Evolutionary conservation across 805 yeast genomes (phyloP).

Genomic region (Candida krabiensis): DNA sequence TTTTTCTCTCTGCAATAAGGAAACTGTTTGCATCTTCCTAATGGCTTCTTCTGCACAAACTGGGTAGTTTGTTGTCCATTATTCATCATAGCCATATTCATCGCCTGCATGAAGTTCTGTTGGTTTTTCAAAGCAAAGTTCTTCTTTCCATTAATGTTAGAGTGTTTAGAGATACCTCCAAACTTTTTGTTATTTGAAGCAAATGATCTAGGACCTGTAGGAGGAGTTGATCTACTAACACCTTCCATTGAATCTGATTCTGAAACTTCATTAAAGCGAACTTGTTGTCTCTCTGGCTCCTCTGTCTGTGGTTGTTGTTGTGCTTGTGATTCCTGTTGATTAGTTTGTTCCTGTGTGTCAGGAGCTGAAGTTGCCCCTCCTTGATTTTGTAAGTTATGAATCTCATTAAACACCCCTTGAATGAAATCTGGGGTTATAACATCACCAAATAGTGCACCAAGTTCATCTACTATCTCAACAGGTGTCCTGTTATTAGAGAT

Average conservation of each 20-base stretch:
- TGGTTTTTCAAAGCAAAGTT: conserved; percentile 39
- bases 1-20: conserved; percentile 68
- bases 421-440: conserved; percentile 60
- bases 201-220: conserved; percentile 25
- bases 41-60: conserved; percentile 49
- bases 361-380: too few species aligned
- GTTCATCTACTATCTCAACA: conserved; percentile 58
- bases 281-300: conserved; percentile 26
- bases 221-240: conserved; percentile 15
- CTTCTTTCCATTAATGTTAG: conserved; percentile 14
- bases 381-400: conserved; percentile 38
- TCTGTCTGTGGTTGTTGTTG: conserved; percentile 22
- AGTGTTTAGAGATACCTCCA: conserved; percentile 20
- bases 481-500: conserved; percentile 67
- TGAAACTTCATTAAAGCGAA: conserved; percentile 28
- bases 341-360: conserved; percentile 10
- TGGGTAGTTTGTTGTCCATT: conserved; percentile 27
- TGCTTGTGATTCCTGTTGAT: conserved; percentile 16
- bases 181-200: conserved; percentile 11
- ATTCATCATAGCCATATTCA: conserved; percentile 35
- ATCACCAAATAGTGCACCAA: conserved; percentile 59
- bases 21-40: conserved; percentile 65
- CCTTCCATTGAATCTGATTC: conserved; percentile 20
- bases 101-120: conserved; percentile 41
- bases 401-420: conserved; percentile 55